A percentile compares a stretch with the other conserved stretches of the same genome.
phyloP scores from a whole-genome alignment of 345 rosid species.

The Barbarea vulgaris region DNA sequence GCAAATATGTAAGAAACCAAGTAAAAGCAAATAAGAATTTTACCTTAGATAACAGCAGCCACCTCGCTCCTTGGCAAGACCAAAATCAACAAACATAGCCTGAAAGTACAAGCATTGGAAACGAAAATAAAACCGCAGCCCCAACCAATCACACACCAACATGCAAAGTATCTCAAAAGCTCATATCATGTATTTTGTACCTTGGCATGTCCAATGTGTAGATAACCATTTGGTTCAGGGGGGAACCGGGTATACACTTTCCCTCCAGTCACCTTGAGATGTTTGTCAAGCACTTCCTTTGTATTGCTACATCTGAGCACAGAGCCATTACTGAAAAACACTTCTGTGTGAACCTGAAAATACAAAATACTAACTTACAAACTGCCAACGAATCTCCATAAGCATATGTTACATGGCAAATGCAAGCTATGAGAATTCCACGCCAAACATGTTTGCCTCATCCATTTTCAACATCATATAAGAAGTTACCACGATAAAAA shows the following conservation, averaged over 20 bases:
- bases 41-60: slow-evolving; percentile 91
- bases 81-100: slow-evolving; percentile 99
- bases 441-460: slow-evolving; percentile 19
- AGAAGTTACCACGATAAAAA: background rate
- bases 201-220: slow-evolving; percentile 99
- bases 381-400: background rate
- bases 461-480: slow-evolving; percentile 15
- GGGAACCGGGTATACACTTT: slow-evolving; percentile 87
- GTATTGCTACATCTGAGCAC: slow-evolving; percentile 84
- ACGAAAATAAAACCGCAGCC: background rate
- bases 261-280: slow-evolving; percentile 74
- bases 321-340: slow-evolving; percentile 71
- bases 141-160: slow-evolving; percentile 4
- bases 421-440: background rate
- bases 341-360: slow-evolving; percentile 81
- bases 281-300: slow-evolving; percentile 77
- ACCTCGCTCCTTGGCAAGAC: slow-evolving; percentile 88
- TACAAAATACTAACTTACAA: background rate
- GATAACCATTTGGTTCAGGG: slow-evolving; percentile 98
- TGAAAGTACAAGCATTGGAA: slow-evolving; percentile 37
- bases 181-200: slow-evolving; percentile 44
- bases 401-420: background rate
- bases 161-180: background rate
- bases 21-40: slow-evolving; percentile 25
- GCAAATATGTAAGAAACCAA: background rate